A percentile compares a stretch with the other conserved stretches of the same genome.
These are phyloP conservation scores for Chenopodium quinoa DNA, from an alignment of 148 eudicot genomes.

Conservation along the genomic window DNA sequence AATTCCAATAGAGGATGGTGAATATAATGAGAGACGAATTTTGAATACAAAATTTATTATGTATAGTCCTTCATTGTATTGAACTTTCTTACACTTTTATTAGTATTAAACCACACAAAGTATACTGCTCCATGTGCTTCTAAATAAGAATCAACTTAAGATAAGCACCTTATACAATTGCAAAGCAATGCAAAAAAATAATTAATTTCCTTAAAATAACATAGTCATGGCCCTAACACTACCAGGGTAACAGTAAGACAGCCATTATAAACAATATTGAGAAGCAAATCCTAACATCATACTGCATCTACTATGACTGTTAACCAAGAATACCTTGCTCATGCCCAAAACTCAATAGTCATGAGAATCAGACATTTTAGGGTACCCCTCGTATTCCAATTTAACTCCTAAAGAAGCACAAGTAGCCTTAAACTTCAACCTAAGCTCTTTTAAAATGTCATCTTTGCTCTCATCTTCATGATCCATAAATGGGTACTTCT, in stretches of 20 bases:
- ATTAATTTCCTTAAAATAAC: neutral
- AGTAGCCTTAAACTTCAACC: slow-evolving; percentile 66
- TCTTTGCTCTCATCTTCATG: slow-evolving; percentile 63
- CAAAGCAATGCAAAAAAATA: neutral
- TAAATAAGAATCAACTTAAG: neutral
- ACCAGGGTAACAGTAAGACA: neutral
- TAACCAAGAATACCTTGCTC: too few species aligned
- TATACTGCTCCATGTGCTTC: neutral
- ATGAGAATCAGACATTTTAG: slow-evolving; percentile 43
- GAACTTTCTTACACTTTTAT: neutral
- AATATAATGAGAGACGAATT: neutral
- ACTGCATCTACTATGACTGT: neutral
- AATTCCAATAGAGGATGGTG: neutral
- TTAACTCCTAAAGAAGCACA: slow-evolving; percentile 67
- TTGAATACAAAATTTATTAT: neutral
- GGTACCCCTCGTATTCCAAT: slow-evolving; percentile 68
- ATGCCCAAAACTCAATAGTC: slow-evolving; percentile 21
- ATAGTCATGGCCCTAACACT: neutral
- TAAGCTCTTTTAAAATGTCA: slow-evolving; percentile 45
- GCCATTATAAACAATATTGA: neutral
- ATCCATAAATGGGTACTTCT: slow-evolving; percentile 46
- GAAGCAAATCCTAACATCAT: neutral
- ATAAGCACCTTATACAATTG: neutral
- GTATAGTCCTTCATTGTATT: neutral
- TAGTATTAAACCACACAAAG: neutral